Base-by-base conservation (phyloP, 2,329 filamentous ascomycete genomes). In the Cladophialophora immunda region DNA sequence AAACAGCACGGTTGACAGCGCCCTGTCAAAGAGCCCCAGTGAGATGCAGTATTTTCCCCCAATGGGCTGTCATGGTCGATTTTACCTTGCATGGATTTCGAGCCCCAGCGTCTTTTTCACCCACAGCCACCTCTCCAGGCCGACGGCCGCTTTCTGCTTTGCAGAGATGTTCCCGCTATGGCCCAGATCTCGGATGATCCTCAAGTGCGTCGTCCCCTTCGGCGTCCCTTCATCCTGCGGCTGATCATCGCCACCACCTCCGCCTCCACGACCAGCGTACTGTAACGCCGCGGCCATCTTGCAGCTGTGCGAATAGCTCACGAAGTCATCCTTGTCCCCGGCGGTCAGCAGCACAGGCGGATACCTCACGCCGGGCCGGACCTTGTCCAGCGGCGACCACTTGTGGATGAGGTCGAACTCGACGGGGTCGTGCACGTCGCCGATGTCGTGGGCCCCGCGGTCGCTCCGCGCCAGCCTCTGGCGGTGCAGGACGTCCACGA, bases 301-400 rank as follows among this genome's bases (percentile, higher is more conserved):
- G 36, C 41, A 36, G 45, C 57, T 61, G 30, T 65, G 56, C 50
- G 63, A 54, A 9, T 22, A 55, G 27, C 22, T 54, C 32, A 65
- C 62, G 6, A 58, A n/a, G 13, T 65, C 57, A n/a, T 65, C 62
- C 22, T 58, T 47, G 19, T 64, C 52, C 15, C 61, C 61, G 32
- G 61, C 61, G 9, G 61, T 58, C 36, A 64, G n/a, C 19, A 64
- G 61, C n/a, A 64, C 61, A n/a, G 57, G 56, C 17, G 55, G 47
- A 47, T 45, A 60, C 27, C 52, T 45, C 22, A 22, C 32, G 25
- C 30, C 27, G 4, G 32, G n/a, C 17, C 36, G 22, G 5, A 56
- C 34, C 29, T 55, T 53, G 27, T 64, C 61, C n/a, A 64, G 27
- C 7, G 61, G 61, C 36, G 53, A 30, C 61, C 61, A 64, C 27